Conservation (phyloP, 805 yeast species). For the Suhomyces emberorum region DNA sequence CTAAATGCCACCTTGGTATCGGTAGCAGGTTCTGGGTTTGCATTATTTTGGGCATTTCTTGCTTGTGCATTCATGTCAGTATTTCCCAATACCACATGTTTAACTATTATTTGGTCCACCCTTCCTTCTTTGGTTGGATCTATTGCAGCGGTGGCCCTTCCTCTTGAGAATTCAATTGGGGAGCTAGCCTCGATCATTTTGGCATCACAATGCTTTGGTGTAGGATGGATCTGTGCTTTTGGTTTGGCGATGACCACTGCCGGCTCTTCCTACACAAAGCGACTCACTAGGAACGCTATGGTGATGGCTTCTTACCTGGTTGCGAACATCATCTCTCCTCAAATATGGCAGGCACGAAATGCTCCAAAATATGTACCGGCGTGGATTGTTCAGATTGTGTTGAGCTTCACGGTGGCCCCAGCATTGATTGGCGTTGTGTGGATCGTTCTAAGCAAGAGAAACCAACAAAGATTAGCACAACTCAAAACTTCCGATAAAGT, state of each 20-base stretch:
- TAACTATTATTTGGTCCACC: conserved; percentile 30
- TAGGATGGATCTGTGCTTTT: conserved; percentile 32
- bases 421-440: conserved; percentile 40
- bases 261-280: conserved; percentile 47
- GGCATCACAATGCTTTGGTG: conserved; percentile 45
- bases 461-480: conserved; percentile 32
- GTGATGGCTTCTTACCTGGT: conserved; percentile 45
- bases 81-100: conserved; percentile 37
- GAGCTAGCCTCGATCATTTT: conserved; percentile 43
- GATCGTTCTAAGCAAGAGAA: conserved; percentile 44
- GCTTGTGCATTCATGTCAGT: conserved; percentile 28
- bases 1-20: conserved; percentile 50
- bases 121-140: conserved; percentile 45
- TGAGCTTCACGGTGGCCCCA: conserved; percentile 49
- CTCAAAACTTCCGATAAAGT: conserved; percentile 22
- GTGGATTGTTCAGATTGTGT: conserved; percentile 54
- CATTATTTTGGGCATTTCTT: conserved; percentile 38
- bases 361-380: conserved; percentile 37
- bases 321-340: conserved; percentile 54
- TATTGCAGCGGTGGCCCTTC: conserved; percentile 43
- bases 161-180: conserved; percentile 43
- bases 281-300: conserved; percentile 43
- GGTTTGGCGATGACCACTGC: conserved; percentile 31
- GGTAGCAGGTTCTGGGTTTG: conserved; percentile 52
- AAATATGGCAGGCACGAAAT: conserved; percentile 48